Evolutionary conservation across 139 green algal genomes (phyloP).

Genomic region (Zygnema cylindricum): DNA sequence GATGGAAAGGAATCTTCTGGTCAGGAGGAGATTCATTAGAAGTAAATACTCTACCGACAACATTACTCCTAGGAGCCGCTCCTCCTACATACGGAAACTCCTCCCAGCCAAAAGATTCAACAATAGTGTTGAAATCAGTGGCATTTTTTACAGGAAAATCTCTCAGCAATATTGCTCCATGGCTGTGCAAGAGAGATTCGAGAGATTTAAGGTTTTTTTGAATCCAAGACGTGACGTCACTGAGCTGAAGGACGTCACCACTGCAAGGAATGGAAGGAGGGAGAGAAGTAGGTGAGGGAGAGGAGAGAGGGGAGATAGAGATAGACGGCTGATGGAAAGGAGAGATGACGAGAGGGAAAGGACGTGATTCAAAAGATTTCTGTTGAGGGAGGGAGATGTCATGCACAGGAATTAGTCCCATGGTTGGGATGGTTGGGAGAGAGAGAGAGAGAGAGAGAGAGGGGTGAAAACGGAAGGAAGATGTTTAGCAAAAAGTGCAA

Average conservation of each 20-base stretch:
- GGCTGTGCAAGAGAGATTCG: neutral
- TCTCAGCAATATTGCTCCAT: constrained; percentile 49
- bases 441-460: constrained; percentile 18
- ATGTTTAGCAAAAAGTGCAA: no score
- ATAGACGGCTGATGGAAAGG: neutral
- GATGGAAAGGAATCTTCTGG: constrained; percentile 56
- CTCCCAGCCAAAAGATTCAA: constrained; percentile 46
- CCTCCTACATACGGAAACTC: constrained; percentile 57
- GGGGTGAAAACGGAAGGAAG: neutral
- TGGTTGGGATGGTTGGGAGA: neutral
- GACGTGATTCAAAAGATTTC: neutral
- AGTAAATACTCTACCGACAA: constrained; percentile 49
- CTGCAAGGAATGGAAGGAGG: neutral
- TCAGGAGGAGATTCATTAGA: constrained; percentile 56
- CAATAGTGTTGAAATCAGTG: constrained; percentile 37
- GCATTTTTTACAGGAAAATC: constrained; percentile 6
- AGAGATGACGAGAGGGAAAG: neutral
- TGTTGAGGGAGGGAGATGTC: neutral
- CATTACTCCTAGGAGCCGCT: constrained; percentile 40
- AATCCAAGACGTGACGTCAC: constrained; percentile 30
- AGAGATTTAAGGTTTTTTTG: neutral
- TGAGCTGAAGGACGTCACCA: neutral
- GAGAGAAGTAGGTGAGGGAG: neutral
- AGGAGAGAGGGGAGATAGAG: neutral
- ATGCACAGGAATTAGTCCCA: neutral